Percentiles rank a stretch among this genome's conserved stretches.
These are phyloP conservation scores for Colletotrichum cuscutae DNA, from an alignment of 2,329 filamentous ascomycete genomes.

Conservation along the genomic window DNA sequence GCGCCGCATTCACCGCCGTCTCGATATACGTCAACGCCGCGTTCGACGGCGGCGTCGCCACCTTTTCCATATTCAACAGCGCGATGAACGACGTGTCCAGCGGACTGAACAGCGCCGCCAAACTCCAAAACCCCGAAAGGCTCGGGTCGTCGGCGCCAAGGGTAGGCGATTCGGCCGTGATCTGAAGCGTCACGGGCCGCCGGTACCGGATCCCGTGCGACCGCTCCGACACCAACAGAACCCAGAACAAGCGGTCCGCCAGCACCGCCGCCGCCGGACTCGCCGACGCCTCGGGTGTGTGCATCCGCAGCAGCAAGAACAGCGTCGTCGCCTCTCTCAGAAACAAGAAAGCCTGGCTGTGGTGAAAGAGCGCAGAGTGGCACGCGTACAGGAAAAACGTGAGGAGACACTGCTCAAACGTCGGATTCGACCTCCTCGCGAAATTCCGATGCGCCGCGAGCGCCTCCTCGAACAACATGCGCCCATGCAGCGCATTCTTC, in stretches of 20 bases:
- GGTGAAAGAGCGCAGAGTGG: constrained; percentile 53
- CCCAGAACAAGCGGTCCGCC: constrained; percentile 54
- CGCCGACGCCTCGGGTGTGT: constrained; percentile 32
- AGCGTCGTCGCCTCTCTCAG: constrained; percentile 55
- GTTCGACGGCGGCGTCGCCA: constrained; percentile 43
- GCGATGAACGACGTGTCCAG: constrained; percentile 55
- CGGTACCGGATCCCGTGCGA: constrained; percentile 57
- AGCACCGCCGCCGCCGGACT: constrained; percentile 39
- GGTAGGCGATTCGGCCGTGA: constrained; percentile 48
- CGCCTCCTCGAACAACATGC: constrained; percentile 49
- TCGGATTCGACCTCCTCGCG: constrained; percentile 46
- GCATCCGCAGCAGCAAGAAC: constrained; percentile 46
- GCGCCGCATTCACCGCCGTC: constrained; percentile 47
- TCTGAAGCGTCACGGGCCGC: constrained; percentile 54
- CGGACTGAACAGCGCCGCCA: constrained; percentile 52
- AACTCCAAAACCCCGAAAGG: constrained; percentile 51
- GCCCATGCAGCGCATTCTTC: constrained; percentile 50
- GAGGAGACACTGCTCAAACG: constrained; percentile 51
- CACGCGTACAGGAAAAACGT: constrained; percentile 58
- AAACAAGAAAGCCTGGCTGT: constrained; percentile 55
- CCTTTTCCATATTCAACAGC: constrained; percentile 50
- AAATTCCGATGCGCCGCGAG: constrained; percentile 47
- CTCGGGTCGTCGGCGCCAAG: constrained; percentile 43
- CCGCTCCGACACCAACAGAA: constrained; percentile 54
- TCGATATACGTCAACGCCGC: constrained; percentile 49